Evolutionary conservation across 495 filamentous ascomycete species (phyloP).

Genomic region (Talaromyces borbonicus): DNA sequence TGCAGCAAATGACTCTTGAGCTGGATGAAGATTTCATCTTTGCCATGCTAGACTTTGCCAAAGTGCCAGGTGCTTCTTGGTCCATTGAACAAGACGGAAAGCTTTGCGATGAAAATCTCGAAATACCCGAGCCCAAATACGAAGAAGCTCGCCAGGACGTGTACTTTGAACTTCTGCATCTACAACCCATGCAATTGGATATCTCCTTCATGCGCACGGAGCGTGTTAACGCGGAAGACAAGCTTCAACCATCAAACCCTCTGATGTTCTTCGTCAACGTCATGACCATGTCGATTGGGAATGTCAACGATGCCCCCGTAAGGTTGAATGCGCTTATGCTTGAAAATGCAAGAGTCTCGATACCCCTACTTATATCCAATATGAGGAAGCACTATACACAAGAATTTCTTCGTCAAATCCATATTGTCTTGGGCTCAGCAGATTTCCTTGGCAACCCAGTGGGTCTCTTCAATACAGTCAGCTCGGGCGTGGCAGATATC

Average conservation of each 20-base stretch:
- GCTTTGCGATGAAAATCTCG: constrained; percentile 79
- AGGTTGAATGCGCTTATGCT: constrained; percentile 87
- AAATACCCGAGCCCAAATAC: constrained; percentile 84
- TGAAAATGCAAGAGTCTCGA: constrained; percentile 88
- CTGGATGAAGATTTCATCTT: constrained; percentile 98
- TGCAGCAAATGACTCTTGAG: constrained; percentile 97
- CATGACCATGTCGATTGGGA: constrained; percentile 97
- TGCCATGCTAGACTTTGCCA: constrained; percentile 88
- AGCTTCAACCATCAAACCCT: constrained; percentile 74
- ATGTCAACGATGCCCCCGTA: constrained; percentile 94
- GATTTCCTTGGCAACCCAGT: constrained; percentile 99
- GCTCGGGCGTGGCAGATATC: constrained; percentile 90
- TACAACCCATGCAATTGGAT: constrained; percentile 97
- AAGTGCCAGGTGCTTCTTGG: constrained; percentile 90
- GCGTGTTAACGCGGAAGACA: constrained; percentile 91
- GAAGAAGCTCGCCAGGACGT: constrained; percentile 80
- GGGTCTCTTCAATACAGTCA: constrained; percentile 95
- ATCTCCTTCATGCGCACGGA: constrained; percentile 96
- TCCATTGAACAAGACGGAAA: constrained; percentile 70
- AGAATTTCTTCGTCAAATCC: constrained; percentile 87
- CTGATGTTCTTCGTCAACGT: constrained; percentile 98
- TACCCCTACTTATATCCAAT: constrained; percentile 71
- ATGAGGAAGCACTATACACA: constrained; percentile 91
- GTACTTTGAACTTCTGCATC: constrained; percentile 93
- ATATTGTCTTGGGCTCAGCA: constrained; percentile 91